Percentiles rank a stretch among this genome's conserved stretches.
phyloP scores from a whole-genome alignment of 163 green algal species.

The Volvox carteri region DNA sequence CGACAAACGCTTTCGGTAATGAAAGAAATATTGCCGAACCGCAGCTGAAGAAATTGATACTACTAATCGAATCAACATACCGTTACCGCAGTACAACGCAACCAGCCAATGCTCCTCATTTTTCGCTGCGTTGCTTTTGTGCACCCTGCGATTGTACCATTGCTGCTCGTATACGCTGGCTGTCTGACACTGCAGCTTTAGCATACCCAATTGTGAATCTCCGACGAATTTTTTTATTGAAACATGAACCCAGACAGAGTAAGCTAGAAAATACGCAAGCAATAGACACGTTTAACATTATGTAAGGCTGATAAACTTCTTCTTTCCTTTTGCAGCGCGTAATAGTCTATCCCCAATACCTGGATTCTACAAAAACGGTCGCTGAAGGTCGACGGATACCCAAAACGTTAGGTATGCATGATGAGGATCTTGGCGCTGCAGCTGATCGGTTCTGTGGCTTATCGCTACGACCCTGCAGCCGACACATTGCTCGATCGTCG shows the following conservation, averaged over 20 bases:
- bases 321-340: background rate
- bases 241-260: slow-evolving; percentile 43
- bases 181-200: no score
- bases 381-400: slow-evolving; percentile 43
- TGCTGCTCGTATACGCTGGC: no score
- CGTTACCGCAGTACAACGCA: no score
- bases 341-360: slow-evolving; percentile 38
- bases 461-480: background rate
- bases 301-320: background rate
- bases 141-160: background rate
- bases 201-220: background rate
- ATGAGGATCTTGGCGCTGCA: background rate
- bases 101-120: no score
- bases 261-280: background rate
- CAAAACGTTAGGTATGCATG: background rate
- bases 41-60: no score
- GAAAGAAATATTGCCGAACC: no score
- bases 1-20: no score
- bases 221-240: background rate
- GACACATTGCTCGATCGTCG: background rate
- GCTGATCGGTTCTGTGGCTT: background rate
- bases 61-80: no score
- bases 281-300: no score
- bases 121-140: background rate
- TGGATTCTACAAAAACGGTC: slow-evolving; percentile 28